Evolutionary conservation across 2,329 filamentous ascomycete species (phyloP).

Genomic region (Ceratocystis diversiconidia): DNA sequence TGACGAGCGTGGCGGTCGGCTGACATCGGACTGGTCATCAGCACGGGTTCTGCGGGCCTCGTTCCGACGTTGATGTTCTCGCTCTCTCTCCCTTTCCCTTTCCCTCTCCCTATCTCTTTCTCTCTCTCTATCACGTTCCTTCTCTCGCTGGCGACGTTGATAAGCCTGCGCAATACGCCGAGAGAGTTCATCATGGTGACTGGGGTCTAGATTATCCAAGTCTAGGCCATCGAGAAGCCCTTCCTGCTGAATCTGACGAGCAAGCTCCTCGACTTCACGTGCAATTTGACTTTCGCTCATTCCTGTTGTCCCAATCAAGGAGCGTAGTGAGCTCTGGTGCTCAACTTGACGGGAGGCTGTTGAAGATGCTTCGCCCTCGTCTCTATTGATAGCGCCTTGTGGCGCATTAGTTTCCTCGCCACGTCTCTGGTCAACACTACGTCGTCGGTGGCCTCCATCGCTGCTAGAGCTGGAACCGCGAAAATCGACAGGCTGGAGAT

Average conservation of each 20-base stretch:
- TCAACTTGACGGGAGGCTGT: slow-evolving; percentile 47
- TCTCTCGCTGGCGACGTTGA: slow-evolving; percentile 54
- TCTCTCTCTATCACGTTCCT: slow-evolving; percentile 22
- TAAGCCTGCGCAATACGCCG: slow-evolving; percentile 85
- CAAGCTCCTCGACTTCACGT: slow-evolving; percentile 77
- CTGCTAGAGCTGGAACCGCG: slow-evolving; percentile 19
- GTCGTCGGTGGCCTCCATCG: slow-evolving; percentile 8
- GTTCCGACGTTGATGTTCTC: slow-evolving; percentile 4
- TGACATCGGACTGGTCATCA: background rate
- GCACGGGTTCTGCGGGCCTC: slow-evolving; percentile 1
- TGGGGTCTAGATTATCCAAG: slow-evolving; percentile 69
- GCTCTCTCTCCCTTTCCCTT: slow-evolving; percentile 13
- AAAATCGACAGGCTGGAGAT: slow-evolving; percentile 26
- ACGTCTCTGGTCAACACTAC: slow-evolving; percentile 4
- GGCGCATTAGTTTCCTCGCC: background rate
- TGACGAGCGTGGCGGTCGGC: slow-evolving; percentile 22
- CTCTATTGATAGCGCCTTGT: background rate
- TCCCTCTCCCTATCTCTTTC: background rate
- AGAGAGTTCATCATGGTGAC: slow-evolving; percentile 77
- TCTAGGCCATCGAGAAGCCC: slow-evolving; percentile 79
- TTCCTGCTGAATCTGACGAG: slow-evolving; percentile 77
- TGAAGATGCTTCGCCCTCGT: slow-evolving; percentile 14
- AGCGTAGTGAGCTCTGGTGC: slow-evolving; percentile 79
- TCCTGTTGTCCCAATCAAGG: slow-evolving; percentile 66
- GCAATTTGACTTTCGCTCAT: slow-evolving; percentile 67